Base-by-base conservation (phyloP, 306 rosid species). In the Vicia faba region DNA sequence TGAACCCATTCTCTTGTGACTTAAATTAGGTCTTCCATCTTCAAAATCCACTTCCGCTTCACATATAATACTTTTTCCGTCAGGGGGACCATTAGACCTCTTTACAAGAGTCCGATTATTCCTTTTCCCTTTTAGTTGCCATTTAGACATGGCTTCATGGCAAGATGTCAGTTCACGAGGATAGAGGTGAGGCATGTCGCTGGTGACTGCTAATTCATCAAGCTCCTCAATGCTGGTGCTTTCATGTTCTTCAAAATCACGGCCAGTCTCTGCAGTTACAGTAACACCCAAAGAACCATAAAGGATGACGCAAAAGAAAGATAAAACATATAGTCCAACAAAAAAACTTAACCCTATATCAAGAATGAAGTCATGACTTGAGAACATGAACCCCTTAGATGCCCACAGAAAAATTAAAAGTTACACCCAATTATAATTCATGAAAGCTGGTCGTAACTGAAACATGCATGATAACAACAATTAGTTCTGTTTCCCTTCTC, bases 41-140 rank as follows among this genome's bases (percentile, higher is more conserved):
- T 82, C 93, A 45, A 77, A 75, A 70, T 87, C 83, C 5, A 66
- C 82, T 76, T 84, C 84, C 6, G 78, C 78, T 69, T 91, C 89
- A 80, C 77, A 78, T 8, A 61, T 10, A 38, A 36, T 35, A 76
- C 72, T 58, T 76, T 78, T 79, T 15, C 84, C 75, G 31, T 75
- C 80, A 55, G 74, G 64, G 71, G 81, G 28, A 66, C 78, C 88
- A 31, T 35, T 50, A 46, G 85, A 54, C 75, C 85, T 84, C 78
- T 84, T 92, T 12, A 78, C 36, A 64, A 92, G 80, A 82, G 80
- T 87, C 40, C 95, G 92, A 29, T 56, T 85, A 73, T 92, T 92
- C 83, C 96, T 84, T 78, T 92, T 92, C 63, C 97, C 97, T 82
- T 92, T 92, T 62, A 85, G 65, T 72, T 87, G 80, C 97, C 97